Evolutionary conservation across 192 early-diverging fungal genomes (phyloP).

Genomic region (Chytriomyces hyalinus): DNA sequence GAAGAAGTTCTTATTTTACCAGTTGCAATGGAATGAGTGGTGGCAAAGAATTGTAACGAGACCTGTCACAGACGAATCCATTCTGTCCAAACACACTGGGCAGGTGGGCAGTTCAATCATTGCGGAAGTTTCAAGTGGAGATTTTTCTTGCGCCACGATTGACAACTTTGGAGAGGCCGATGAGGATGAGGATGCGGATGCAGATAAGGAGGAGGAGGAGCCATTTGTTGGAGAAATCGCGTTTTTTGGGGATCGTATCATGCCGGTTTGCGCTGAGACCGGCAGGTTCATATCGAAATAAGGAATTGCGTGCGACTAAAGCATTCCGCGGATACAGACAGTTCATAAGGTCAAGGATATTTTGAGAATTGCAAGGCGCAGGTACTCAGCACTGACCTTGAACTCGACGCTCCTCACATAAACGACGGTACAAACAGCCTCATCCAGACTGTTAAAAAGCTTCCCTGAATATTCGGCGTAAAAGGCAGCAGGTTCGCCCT

Average conservation of each 20-base stretch:
- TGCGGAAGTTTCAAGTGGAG: background rate
- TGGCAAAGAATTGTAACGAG: constrained; percentile 92
- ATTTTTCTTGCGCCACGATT: background rate
- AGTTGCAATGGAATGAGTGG: constrained; percentile 94
- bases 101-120: constrained; percentile 85
- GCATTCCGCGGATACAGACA: background rate
- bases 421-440: constrained; percentile 70
- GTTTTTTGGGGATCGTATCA: background rate
- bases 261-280: no score
- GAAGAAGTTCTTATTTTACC: constrained; percentile 37
- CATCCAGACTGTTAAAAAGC: constrained; percentile 83
- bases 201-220: constrained; percentile 54
- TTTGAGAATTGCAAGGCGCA: no score
- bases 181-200: constrained; percentile 1
- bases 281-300: background rate
- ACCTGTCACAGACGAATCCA: constrained; percentile 89
- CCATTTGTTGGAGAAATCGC: background rate
- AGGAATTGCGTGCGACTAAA: background rate
- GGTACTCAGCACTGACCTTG: constrained; percentile 27
- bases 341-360: no score
- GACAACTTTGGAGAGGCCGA: constrained; percentile 21
- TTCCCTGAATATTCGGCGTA: constrained; percentile 81
- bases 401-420: constrained; percentile 76
- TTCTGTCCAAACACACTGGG: constrained; percentile 94
- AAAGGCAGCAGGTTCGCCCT: constrained; percentile 65